Evolutionary conservation across 371 early-diverging fungal genomes (phyloP).

Genomic region (Paraphysoderma sedebokerense): DNA sequence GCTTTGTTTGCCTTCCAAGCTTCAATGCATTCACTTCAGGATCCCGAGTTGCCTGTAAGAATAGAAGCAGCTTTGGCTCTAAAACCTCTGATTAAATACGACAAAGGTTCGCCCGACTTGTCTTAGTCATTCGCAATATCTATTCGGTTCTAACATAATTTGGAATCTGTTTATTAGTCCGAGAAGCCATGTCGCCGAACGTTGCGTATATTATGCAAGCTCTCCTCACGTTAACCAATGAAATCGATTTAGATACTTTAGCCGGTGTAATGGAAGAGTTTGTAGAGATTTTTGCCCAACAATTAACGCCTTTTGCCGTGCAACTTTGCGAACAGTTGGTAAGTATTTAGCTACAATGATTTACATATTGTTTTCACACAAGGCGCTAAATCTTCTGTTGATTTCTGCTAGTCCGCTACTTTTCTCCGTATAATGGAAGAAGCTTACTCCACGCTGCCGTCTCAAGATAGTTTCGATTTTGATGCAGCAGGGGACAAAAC

Average conservation of each 20-base stretch:
- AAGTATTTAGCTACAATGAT: neutral
- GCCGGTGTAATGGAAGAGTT: slow-evolving; percentile 72
- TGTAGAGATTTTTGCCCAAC: slow-evolving; percentile 70
- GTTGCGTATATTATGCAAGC: slow-evolving; percentile 67
- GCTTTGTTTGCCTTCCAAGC: slow-evolving; percentile 34
- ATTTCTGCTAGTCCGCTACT: slow-evolving; percentile 31
- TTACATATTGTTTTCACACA: neutral
- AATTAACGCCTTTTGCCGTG: slow-evolving; percentile 74
- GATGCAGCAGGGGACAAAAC: slow-evolving; percentile 45
- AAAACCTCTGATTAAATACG: slow-evolving; percentile 51
- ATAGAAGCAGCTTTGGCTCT: slow-evolving; percentile 66
- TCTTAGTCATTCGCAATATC: neutral
- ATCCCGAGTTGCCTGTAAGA: slow-evolving; percentile 65
- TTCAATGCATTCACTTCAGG: slow-evolving; percentile 44
- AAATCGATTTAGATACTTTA: slow-evolving; percentile 76
- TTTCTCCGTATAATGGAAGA: slow-evolving; percentile 66
- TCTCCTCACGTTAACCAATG: slow-evolving; percentile 61
- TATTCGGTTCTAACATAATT: neutral
- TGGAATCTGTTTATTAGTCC: slow-evolving; percentile 16
- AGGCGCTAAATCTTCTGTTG: too few species aligned
- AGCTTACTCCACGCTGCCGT: slow-evolving; percentile 7
- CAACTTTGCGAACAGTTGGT: slow-evolving; percentile 64
- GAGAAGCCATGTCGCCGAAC: slow-evolving; percentile 49
- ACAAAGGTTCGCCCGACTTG: slow-evolving; percentile 17
- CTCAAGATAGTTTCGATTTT: slow-evolving; percentile 14